Conservation (phyloP, 495 filamentous ascomycete species). For the Terfezia boudieri region DNA sequence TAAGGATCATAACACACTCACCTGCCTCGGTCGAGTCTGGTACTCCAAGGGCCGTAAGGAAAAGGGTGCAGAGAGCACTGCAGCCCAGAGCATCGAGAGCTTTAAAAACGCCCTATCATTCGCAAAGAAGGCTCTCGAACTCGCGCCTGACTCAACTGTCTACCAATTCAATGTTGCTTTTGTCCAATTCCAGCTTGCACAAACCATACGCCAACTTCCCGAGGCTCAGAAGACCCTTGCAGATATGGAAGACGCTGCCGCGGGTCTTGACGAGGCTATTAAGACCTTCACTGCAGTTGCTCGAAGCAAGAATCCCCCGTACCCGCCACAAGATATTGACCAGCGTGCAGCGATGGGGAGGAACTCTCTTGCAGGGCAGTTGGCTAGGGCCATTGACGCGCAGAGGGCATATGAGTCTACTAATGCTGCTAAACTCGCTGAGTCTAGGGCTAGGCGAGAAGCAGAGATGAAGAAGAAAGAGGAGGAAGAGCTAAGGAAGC, state of each 20-base stretch:
- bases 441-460: conserved; percentile 53
- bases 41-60: conserved; percentile 66
- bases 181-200: conserved; percentile 80
- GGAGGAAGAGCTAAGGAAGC: conserved; percentile 40
- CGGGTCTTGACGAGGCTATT: conserved; percentile 80
- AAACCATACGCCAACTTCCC: conserved; percentile 47
- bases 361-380: conserved; percentile 77
- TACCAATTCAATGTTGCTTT: conserved; percentile 97
- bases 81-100: conserved; percentile 23
- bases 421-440: conserved; percentile 61
- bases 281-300: conserved; percentile 62
- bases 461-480: conserved; percentile 52
- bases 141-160: conserved; percentile 63
- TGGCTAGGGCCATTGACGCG: conserved; percentile 58
- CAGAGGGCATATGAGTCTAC: conserved; percentile 85
- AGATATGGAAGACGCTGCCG: conserved; percentile 54
- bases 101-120: conserved; percentile 77
- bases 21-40: conserved; percentile 90
- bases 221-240: conserved; percentile 53
- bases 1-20: conserved; percentile 59
- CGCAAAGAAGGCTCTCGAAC: conserved; percentile 53
- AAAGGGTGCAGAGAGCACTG: conserved; percentile 23
- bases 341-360: conserved; percentile 90
- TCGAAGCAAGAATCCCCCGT: conserved; percentile 61
- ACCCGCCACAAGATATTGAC: conserved; percentile 71